Conservation (phyloP, 78 protist species). For the Anaeramoeba ignava region DNA sequence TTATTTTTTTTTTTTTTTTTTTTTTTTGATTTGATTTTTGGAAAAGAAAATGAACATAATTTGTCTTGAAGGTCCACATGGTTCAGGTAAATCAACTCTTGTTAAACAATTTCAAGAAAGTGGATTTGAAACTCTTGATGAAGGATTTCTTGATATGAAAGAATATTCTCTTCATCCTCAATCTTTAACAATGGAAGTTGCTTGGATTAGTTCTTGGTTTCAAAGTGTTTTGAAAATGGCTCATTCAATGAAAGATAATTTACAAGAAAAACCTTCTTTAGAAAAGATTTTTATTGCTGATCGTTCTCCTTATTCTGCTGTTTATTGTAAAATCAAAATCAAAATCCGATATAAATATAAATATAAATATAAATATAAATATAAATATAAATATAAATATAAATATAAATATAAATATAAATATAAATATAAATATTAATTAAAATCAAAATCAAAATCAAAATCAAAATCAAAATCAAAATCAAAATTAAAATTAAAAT, state of each 20-base stretch:
- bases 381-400: too few relatives aligned
- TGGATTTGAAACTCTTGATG: not conserved
- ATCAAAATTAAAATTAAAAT: too few relatives aligned
- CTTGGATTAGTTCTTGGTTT: not conserved
- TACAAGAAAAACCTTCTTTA: not conserved
- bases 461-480: too few relatives aligned
- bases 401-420: too few relatives aligned
- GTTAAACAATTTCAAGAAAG: not conserved
- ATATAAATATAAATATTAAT: too few relatives aligned
- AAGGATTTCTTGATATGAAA: not conserved
- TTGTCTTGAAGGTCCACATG: slow-evolving; percentile 5
- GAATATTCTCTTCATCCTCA: not conserved
- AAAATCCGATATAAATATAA: too few relatives aligned
- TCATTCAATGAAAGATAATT: not conserved
- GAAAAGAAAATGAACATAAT: not conserved
- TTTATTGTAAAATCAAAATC: too few relatives aligned
- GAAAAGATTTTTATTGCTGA: not conserved
- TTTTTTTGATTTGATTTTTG: too few relatives aligned
- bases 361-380: too few relatives aligned
- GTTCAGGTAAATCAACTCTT: not conserved
- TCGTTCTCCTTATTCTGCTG: not conserved
- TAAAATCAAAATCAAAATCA: too few relatives aligned
- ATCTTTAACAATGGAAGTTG: not conserved
- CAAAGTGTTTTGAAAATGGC: not conserved
- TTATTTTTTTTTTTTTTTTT: too few relatives aligned